phyloP scores from a whole-genome alignment of 2,329 filamentous ascomycete species.

The Tricladium varicosporioides region DNA sequence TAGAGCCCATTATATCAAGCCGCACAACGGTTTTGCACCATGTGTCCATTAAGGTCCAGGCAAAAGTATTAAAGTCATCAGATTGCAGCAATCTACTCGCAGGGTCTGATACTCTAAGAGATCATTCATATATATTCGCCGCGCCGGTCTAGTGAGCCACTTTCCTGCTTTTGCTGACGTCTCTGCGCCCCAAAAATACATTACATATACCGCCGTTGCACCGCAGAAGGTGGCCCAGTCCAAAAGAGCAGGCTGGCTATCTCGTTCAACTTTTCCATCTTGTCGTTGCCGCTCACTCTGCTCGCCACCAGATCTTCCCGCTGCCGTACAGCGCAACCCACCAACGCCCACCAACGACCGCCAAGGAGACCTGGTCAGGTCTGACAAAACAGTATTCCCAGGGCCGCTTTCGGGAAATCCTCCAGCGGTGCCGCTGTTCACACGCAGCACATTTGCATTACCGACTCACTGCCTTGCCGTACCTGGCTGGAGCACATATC shows the following conservation, averaged over 20 bases:
- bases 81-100: constrained; percentile 10
- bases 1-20: constrained; percentile 10
- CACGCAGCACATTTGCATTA: background rate
- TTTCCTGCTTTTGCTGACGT: constrained; percentile 10
- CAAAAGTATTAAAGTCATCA: constrained; percentile 13
- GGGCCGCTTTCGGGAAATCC: constrained; percentile 4
- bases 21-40: constrained; percentile 11
- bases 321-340: background rate
- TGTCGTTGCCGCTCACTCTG: background rate
- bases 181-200: constrained; percentile 7
- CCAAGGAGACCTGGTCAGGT: constrained; percentile 1
- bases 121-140: constrained; percentile 15
- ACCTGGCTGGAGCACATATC: constrained; percentile 8
- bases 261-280: background rate
- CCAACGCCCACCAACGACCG: too few species aligned
- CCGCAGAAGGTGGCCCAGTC: constrained; percentile 2
- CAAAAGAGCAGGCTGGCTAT: background rate
- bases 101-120: constrained; percentile 1
- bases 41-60: constrained; percentile 15
- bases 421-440: constrained; percentile 2
- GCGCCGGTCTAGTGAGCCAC: constrained; percentile 7
- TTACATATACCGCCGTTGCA: constrained; percentile 10
- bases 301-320: constrained; percentile 1
- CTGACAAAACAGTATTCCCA: background rate
- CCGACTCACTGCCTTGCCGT: constrained; percentile 3